Evolutionary conservation across 169 alveolate species (phyloP).

Genomic region (Cryptosporidium parvum): DNA sequence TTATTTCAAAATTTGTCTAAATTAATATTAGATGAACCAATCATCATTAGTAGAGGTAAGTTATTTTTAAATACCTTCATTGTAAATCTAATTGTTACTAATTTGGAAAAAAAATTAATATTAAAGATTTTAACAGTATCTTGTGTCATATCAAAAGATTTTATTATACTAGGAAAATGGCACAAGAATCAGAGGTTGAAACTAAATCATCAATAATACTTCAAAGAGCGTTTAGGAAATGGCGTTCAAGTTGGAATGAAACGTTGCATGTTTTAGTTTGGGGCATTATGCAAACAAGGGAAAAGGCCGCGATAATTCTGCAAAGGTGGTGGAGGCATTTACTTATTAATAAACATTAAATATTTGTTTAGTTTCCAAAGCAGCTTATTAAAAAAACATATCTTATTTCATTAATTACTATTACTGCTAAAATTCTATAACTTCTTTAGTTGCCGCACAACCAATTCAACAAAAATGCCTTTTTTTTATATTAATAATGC

Average conservation of each 20-base stretch:
- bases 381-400: too few species aligned
- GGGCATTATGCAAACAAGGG: constrained; percentile 74
- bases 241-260: constrained; percentile 69
- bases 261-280: constrained; percentile 50
- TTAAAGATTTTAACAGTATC: too few species aligned
- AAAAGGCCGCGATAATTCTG: constrained; percentile 62
- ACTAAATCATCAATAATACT: constrained; percentile 48
- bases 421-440: neutral
- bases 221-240: constrained; percentile 65
- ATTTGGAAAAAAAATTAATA: too few species aligned
- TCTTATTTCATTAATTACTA: too few species aligned
- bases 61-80: too few species aligned
- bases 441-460: neutral
- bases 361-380: neutral
- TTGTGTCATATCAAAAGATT: neutral
- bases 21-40: too few species aligned
- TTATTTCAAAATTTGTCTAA: too few species aligned
- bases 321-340: constrained; percentile 67
- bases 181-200: constrained; percentile 1
- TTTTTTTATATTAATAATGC: neutral
- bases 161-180: neutral
- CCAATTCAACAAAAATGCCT: neutral
- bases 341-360: neutral
- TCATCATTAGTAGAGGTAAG: neutral
- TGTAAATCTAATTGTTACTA: neutral